These are phyloP conservation scores for Aspergillus jensenii DNA, from an alignment of 2,329 filamentous ascomycete genomes.

Conservation along the genomic window DNA sequence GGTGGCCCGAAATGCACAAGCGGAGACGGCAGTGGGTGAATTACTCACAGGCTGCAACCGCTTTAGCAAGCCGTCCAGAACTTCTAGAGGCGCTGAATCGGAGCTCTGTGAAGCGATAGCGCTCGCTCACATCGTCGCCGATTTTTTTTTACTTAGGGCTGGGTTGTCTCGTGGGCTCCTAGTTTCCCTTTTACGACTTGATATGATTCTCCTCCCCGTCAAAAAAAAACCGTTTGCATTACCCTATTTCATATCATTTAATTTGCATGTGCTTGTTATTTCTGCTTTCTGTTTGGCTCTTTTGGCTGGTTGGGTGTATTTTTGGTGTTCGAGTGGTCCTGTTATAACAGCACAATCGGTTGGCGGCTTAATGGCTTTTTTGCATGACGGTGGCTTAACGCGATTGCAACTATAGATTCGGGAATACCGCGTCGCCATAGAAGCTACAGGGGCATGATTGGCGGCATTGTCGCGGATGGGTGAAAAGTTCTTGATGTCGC, in stretches of 20 bases:
- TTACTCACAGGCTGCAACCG: constrained; percentile 76
- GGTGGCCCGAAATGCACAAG: constrained; percentile 95
- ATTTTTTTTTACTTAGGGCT: neutral
- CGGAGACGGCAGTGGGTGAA: constrained; percentile 87
- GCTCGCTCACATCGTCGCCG: constrained; percentile 12
- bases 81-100: constrained; percentile 81
- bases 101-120: constrained; percentile 65
- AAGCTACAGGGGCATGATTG: constrained; percentile 22
- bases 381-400: constrained; percentile 17
- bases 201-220: constrained; percentile 17
- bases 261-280: constrained; percentile 11
- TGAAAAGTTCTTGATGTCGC: constrained; percentile 19
- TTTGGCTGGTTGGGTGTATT: constrained; percentile 18
- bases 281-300: neutral
- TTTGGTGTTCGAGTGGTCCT: constrained; percentile 20
- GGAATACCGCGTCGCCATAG: constrained; percentile 21
- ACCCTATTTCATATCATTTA: constrained; percentile 3
- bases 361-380: constrained; percentile 22
- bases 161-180: neutral
- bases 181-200: constrained; percentile 23
- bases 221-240: constrained; percentile 12
- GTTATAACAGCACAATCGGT: constrained; percentile 16
- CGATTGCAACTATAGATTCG: constrained; percentile 24
- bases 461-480: constrained; percentile 19
- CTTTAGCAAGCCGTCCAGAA: constrained; percentile 77